These are phyloP conservation scores for Juncus effusus DNA, from an alignment of 176 grass and related monocot genomes.

Conservation along the genomic window DNA sequence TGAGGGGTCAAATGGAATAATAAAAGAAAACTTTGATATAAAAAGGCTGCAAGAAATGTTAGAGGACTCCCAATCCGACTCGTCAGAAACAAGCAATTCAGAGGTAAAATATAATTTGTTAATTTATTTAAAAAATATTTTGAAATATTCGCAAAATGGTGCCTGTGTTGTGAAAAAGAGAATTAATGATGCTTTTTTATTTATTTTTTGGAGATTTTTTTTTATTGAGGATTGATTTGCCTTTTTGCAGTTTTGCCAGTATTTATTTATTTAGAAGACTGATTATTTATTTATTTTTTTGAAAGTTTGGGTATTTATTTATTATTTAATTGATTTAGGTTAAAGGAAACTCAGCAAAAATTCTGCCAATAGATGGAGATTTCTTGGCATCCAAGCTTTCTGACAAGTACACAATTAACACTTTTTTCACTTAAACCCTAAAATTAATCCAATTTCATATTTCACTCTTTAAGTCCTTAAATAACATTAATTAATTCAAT, in stretches of 20 bases:
- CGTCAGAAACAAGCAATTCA: conserved; percentile 45
- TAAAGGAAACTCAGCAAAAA: conserved; percentile 54
- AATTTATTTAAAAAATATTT: too few relatives aligned
- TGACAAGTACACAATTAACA: conserved; percentile 59
- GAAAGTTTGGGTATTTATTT: conserved; percentile 30
- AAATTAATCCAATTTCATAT: background rate
- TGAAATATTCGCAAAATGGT: too few relatives aligned
- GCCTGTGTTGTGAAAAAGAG: background rate
- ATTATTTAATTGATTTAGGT: background rate
- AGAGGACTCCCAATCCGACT: conserved; percentile 72
- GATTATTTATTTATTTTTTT: conserved; percentile 15
- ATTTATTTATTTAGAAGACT: too few relatives aligned
- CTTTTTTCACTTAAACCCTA: background rate
- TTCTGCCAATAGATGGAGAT: conserved; percentile 51
- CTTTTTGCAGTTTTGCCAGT: too few relatives aligned
- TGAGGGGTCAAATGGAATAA: conserved; percentile 41
- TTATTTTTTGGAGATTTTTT: too few relatives aligned
- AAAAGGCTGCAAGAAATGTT: conserved; percentile 96
- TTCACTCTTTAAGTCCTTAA: conserved; percentile 5
- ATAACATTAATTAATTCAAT: background rate
- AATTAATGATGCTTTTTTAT: background rate
- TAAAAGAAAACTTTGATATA: conserved; percentile 70
- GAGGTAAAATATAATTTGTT: conserved; percentile 42
- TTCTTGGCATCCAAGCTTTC: conserved; percentile 50
- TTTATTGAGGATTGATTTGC: too few relatives aligned